phyloP scores from a whole-genome alignment of 495 filamentous ascomycete genomes.

The Penicillium longicatenatum region DNA sequence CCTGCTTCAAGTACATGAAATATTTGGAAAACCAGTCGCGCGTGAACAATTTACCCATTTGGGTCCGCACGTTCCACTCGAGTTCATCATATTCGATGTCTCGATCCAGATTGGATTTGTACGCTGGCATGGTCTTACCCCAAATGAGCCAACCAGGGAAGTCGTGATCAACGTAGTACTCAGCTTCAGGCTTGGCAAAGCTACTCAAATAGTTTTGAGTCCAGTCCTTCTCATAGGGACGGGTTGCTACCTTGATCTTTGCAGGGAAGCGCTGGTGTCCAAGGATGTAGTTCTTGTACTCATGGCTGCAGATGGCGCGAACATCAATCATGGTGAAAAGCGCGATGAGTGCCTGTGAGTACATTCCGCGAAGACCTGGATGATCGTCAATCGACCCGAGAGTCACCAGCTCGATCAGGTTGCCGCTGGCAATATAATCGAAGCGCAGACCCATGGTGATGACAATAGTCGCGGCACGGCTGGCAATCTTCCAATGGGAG shows the following conservation, averaged over 20 bases:
- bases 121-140: constrained; percentile 80
- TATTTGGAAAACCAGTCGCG: constrained; percentile 84
- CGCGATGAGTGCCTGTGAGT: constrained; percentile 74
- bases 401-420: constrained; percentile 82
- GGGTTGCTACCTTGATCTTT: constrained; percentile 71
- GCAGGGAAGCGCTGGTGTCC: constrained; percentile 74
- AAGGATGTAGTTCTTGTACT: constrained; percentile 79
- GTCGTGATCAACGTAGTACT: constrained; percentile 89
- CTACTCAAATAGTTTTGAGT: constrained; percentile 74
- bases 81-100: constrained; percentile 81
- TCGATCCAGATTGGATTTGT: constrained; percentile 64
- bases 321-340: constrained; percentile 83
- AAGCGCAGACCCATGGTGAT: constrained; percentile 87
- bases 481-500: constrained; percentile 96
- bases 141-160: constrained; percentile 98
- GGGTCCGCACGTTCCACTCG: constrained; percentile 72
- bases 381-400: constrained; percentile 86
- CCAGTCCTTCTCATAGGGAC: constrained; percentile 70
- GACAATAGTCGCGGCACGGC: constrained; percentile 82
- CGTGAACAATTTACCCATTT: constrained; percentile 79
- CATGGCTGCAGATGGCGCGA: constrained; percentile 81
- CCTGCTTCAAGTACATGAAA: constrained; percentile 94
- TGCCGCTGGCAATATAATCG: constrained; percentile 77
- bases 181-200: constrained; percentile 77
- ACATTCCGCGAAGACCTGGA: constrained; percentile 79